Evolutionary conservation across 176 grass and related monocot species (phyloP).

Genomic region (Bromus sterilis): DNA sequence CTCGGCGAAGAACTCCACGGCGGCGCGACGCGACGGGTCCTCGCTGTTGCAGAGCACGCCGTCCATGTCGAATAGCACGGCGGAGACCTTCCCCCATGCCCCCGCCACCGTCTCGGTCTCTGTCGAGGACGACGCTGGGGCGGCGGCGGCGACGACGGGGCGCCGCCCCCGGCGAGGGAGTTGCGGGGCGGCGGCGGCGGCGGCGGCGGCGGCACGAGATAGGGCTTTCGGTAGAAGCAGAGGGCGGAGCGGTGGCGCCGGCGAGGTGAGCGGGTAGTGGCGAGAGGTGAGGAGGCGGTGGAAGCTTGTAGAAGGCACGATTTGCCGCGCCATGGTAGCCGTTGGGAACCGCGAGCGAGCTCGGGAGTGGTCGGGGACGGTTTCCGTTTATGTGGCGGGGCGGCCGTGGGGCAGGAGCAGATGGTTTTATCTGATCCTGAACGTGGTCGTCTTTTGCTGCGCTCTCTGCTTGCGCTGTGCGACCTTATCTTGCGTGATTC

Average conservation of each 20-base stretch:
- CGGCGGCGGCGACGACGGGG: constrained; percentile 1
- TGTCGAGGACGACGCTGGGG: constrained; percentile 22
- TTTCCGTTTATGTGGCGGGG: neutral
- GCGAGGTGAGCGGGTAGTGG: constrained; percentile 31
- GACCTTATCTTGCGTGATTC: constrained; percentile 14
- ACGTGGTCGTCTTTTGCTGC: neutral
- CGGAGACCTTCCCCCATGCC: constrained; percentile 76
- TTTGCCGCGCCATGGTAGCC: constrained; percentile 51
- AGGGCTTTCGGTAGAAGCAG: constrained; percentile 30
- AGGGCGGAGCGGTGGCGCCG: constrained; percentile 21
- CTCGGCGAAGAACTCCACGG: constrained; percentile 78
- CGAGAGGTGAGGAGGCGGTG: constrained; percentile 14
- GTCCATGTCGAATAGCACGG: constrained; percentile 96
- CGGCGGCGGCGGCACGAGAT: neutral
- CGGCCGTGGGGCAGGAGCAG: neutral
- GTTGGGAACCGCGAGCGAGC: neutral
- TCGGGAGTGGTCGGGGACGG: neutral
- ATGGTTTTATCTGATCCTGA: neutral
- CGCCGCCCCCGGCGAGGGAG: constrained; percentile 20
- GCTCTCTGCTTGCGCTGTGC: neutral
- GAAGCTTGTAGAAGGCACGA: constrained; percentile 45
- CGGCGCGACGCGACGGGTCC: constrained; percentile 74
- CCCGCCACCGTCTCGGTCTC: constrained; percentile 4
- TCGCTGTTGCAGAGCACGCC: constrained; percentile 95
- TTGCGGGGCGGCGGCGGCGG: neutral